Evolutionary conservation across 306 rosid genomes (phyloP).

Genomic region (Cicer pinnatifidum): DNA sequence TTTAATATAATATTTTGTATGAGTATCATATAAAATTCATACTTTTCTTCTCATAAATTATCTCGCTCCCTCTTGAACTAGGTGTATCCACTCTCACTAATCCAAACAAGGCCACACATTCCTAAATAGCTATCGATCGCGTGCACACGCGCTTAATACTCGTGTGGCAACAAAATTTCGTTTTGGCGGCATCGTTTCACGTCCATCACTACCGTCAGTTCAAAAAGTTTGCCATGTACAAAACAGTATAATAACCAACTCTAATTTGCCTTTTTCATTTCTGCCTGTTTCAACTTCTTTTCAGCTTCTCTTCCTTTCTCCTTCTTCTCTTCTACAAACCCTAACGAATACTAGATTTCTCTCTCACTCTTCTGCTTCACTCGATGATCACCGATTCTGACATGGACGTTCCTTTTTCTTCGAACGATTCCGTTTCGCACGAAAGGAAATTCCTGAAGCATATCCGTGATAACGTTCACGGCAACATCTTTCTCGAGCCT

Average conservation of each 20-base stretch:
- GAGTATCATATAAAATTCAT: too few relatives aligned
- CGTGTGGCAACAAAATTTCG: neutral
- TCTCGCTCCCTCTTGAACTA: too few relatives aligned
- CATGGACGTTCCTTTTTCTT: slow-evolving; percentile 45
- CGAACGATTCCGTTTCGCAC: slow-evolving; percentile 30
- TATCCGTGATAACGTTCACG: slow-evolving; percentile 73
- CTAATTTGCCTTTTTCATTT: neutral
- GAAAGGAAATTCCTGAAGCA: slow-evolving; percentile 60
- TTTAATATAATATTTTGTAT: too few relatives aligned
- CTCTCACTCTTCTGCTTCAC: neutral
- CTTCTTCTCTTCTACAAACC: slow-evolving; percentile 25
- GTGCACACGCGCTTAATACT: slow-evolving; percentile 35
- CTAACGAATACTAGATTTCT: neutral
- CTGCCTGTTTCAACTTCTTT: neutral
- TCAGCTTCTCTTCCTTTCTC: neutral
- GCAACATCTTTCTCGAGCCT: slow-evolving; percentile 72
- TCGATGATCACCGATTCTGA: slow-evolving; percentile 33
- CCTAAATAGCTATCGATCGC: neutral
- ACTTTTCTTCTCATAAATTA: too few relatives aligned
- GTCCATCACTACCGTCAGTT: slow-evolving; percentile 13
- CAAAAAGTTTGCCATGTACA: neutral
- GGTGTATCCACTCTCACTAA: neutral
- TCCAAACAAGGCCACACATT: neutral
- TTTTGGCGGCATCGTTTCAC: slow-evolving; percentile 53
- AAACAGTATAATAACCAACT: slow-evolving; percentile 17